Evolutionary conservation across 2,329 filamentous ascomycete species (phyloP).

Genomic region (Amylocarpus encephaloides): DNA sequence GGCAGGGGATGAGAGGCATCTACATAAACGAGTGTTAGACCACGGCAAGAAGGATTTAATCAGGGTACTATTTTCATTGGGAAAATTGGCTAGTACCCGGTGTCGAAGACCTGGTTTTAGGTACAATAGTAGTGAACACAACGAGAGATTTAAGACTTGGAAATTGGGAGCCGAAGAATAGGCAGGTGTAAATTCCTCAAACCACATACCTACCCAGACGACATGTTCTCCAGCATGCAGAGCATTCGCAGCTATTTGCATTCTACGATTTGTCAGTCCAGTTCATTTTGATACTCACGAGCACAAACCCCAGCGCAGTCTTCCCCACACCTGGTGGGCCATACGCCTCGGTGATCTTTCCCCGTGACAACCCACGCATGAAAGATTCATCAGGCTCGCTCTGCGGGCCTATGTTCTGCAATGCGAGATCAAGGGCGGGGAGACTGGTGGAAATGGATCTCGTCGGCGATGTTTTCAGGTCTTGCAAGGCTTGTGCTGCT

Average conservation of each 20-base stretch:
- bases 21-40: slow-evolving; percentile 5
- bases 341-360: slow-evolving; percentile 80
- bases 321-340: slow-evolving; percentile 83
- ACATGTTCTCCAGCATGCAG: slow-evolving; percentile 56
- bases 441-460: slow-evolving; percentile 53
- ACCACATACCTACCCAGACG: slow-evolving; percentile 68
- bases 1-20: slow-evolving; percentile 37
- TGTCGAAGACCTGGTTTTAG: too few relatives aligned
- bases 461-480: slow-evolving; percentile 45
- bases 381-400: slow-evolving; percentile 12
- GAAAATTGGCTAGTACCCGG: neutral
- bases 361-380: slow-evolving; percentile 59
- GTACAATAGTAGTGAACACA: too few relatives aligned
- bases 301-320: slow-evolving; percentile 57
- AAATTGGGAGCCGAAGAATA: neutral
- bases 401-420: slow-evolving; percentile 32
- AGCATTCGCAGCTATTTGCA: slow-evolving; percentile 62
- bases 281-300: neutral
- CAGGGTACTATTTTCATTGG: neutral
- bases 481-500: slow-evolving; percentile 63
- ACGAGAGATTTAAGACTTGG: neutral
- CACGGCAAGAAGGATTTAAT: neutral
- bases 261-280: slow-evolving; percentile 40
- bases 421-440: slow-evolving; percentile 42
- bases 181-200: neutral